A percentile compares a stretch with the other conserved stretches of the same genome.
Evolutionary conservation across 2,329 filamentous ascomycete genomes (phyloP).

Genomic region (Fusarium sterilihyphosum): DNA sequence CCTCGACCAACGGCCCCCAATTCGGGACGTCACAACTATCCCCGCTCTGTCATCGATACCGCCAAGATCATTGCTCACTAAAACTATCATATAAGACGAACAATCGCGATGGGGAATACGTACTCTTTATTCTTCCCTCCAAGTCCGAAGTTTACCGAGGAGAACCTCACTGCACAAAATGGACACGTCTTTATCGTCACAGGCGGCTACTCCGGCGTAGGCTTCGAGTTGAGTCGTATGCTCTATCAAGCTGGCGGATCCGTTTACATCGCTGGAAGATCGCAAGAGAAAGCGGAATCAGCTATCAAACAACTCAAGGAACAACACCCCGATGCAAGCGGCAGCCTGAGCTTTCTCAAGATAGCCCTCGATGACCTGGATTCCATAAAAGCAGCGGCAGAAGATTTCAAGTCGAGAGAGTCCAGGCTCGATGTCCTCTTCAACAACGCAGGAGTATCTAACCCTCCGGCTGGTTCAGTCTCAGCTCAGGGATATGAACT

Average conservation of each 20-base stretch:
- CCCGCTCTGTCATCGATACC: not conserved
- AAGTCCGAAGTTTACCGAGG: constrained; percentile 1
- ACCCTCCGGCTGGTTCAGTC: constrained; percentile 15
- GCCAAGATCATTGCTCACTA: not conserved
- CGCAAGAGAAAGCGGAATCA: not conserved
- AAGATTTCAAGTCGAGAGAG: constrained; percentile 14
- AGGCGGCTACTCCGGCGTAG: constrained; percentile 31
- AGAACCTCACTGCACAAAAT: not conserved
- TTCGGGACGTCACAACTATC: not conserved
- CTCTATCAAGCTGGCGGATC: constrained; percentile 14
- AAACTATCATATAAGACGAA: not conserved
- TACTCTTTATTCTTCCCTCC: constrained; percentile 19
- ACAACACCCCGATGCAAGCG: not conserved
- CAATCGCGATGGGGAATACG: not conserved
- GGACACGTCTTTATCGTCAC: constrained; percentile 24
- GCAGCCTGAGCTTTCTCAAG: constrained; percentile 2
- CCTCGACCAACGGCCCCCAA: not conserved
- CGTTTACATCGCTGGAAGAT: constrained; percentile 33
- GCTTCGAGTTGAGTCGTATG: constrained; percentile 22
- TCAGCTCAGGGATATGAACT: constrained; percentile 31
- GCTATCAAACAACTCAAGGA: constrained; percentile 2
- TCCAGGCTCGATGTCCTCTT: constrained; percentile 21
- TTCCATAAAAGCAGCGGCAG: constrained; percentile 4
- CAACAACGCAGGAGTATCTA: constrained; percentile 32
- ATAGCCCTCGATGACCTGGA: constrained; percentile 22